These are phyloP conservation scores for Glarea lozoyensis DNA, from an alignment of 495 filamentous ascomycete species.

Conservation along the genomic window DNA sequence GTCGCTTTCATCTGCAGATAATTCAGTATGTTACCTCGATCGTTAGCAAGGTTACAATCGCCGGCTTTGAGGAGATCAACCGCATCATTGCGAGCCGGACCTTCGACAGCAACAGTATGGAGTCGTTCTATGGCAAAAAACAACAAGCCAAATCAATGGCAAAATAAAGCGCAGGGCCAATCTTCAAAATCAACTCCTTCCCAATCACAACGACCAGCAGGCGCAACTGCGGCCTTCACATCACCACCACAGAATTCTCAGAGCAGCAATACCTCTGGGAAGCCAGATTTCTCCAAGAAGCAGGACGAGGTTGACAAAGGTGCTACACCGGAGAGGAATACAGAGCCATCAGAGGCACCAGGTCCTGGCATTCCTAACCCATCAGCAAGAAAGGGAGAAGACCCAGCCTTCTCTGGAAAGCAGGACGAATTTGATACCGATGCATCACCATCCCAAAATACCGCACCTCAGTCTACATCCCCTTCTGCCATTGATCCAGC, in stretches of 20 bases:
- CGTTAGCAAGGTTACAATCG: conserved; percentile 10
- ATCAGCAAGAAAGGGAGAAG: conserved; percentile 3
- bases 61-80: conserved; percentile 11
- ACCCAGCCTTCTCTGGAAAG: conserved; percentile 29
- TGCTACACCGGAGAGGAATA: conserved; percentile 16
- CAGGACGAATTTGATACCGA: conserved; percentile 37
- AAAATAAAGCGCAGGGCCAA: conserved; percentile 32
- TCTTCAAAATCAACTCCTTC: conserved; percentile 6
- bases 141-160: conserved; percentile 13
- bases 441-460: conserved; percentile 29
- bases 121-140: conserved; percentile 15
- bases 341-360: conserved; percentile 16
- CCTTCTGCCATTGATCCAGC: conserved; percentile 18
- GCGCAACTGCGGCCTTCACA: conserved; percentile 4
- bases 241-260: background rate
- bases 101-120: conserved; percentile 19
- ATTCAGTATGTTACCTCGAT: conserved; percentile 18
- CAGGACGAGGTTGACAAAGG: background rate
- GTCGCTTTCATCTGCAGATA: conserved; percentile 6
- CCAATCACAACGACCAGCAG: conserved; percentile 2
- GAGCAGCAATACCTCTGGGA: conserved; percentile 1
- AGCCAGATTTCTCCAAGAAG: conserved; percentile 10
- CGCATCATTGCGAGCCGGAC: conserved; percentile 10
- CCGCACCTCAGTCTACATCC: conserved; percentile 25
- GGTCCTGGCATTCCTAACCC: background rate